phyloP scores from a whole-genome alignment of 2,329 filamentous ascomycete species.

The Fusarium camptoceras region DNA sequence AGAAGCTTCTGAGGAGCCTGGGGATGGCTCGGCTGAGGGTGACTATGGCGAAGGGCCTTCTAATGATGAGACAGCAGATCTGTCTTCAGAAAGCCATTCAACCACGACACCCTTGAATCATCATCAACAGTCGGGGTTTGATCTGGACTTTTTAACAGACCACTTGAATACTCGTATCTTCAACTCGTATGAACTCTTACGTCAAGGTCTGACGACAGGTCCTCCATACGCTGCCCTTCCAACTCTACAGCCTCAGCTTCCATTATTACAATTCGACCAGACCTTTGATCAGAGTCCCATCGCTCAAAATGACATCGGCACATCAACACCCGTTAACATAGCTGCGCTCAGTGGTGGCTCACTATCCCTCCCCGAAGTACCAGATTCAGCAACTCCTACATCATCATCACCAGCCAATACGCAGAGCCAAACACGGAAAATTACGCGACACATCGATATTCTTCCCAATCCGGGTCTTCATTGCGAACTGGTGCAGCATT shows the following conservation, averaged over 20 bases:
- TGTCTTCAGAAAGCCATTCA: not conserved
- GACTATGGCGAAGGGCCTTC: not conserved
- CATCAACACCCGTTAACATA: conserved; percentile 6
- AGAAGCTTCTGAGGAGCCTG: not conserved
- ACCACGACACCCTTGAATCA: not conserved
- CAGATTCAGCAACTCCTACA: not conserved
- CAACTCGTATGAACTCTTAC: conserved; percentile 36
- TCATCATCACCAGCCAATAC: not conserved
- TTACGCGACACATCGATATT: conserved; percentile 33
- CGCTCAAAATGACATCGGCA: not conserved
- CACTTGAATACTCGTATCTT: conserved; percentile 33
- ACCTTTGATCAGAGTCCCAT: not conserved
- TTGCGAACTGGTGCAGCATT: conserved; percentile 41
- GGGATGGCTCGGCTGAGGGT: not conserved
- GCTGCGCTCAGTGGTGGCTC: not conserved
- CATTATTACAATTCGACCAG: not conserved
- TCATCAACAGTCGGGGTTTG: not conserved
- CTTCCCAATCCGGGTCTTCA: conserved; percentile 37
- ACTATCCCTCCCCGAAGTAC: not conserved
- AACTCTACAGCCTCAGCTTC: not conserved
- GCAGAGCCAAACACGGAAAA: not conserved
- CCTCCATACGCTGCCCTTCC: conserved; percentile 2
- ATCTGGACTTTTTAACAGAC: conserved; percentile 11
- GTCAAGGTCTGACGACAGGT: conserved; percentile 29
- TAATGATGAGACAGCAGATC: not conserved